phyloP scores from a whole-genome alignment of 768 basidiomycete genomes.

The Calvatia gigantea region DNA sequence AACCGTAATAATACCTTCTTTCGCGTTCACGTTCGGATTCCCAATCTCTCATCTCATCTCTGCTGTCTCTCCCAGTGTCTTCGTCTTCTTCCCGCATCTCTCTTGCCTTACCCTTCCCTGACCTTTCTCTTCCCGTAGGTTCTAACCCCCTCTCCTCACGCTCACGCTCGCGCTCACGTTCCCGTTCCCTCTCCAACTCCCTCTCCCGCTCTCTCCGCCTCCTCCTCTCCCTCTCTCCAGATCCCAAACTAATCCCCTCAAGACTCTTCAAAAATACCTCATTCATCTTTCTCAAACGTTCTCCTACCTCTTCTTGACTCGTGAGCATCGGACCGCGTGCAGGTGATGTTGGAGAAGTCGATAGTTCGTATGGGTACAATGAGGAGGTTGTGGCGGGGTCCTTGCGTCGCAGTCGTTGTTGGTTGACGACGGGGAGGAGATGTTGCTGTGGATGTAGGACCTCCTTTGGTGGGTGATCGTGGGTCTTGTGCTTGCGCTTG shows the following conservation, averaged over 20 bases:
- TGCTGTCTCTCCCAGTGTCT: background rate
- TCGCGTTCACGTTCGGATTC: conserved; percentile 8
- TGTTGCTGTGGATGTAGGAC: background rate
- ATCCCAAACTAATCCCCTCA: conserved; percentile 44
- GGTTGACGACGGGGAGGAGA: background rate
- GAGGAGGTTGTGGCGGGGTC: no score
- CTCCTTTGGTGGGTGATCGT: no score
- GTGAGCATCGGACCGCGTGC: conserved; percentile 54
- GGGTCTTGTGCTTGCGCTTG: no score
- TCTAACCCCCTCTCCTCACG: no score
- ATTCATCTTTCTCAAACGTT: conserved; percentile 61
- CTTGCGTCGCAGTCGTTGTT: background rate
- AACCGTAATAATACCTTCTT: conserved; percentile 5
- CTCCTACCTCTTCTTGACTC: conserved; percentile 64
- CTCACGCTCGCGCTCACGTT: conserved; percentile 15
- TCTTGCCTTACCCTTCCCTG: conserved; percentile 2
- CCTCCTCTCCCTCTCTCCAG: conserved; percentile 11
- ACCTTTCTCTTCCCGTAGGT: background rate
- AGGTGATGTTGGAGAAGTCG: conserved; percentile 24
- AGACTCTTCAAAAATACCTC: conserved; percentile 63
- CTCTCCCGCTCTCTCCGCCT: conserved; percentile 17
- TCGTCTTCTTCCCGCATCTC: background rate
- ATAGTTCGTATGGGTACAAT: background rate
- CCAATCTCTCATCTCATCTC: background rate
- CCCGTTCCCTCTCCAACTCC: conserved; percentile 12